phyloP scores from a whole-genome alignment of 2,329 filamentous ascomycete genomes.

The Neobulgaria alba region DNA sequence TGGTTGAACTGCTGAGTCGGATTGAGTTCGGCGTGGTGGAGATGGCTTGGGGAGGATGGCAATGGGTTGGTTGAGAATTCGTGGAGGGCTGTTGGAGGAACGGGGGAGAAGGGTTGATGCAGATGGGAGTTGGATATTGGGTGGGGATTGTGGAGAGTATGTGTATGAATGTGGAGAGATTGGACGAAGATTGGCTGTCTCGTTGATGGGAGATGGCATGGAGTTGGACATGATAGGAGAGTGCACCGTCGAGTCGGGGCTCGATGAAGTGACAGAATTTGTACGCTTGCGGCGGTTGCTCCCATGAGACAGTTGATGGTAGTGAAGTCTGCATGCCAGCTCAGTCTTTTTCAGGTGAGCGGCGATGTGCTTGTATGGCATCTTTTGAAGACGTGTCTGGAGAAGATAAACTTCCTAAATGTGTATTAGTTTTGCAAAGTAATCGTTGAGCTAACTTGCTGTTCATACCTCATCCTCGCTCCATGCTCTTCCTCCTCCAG shows the following conservation, averaged over 20 bases:
- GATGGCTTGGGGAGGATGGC: constrained; percentile 59
- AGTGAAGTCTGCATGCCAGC: constrained; percentile 78
- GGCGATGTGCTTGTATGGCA: constrained; percentile 87
- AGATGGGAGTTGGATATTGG: constrained; percentile 32
- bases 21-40: constrained; percentile 36
- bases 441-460: no score
- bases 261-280: constrained; percentile 58
- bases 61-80: constrained; percentile 38
- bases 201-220: constrained; percentile 42
- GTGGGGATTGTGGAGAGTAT: constrained; percentile 28
- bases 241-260: constrained; percentile 41
- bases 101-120: constrained; percentile 41
- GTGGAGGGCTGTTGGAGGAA: constrained; percentile 41
- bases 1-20: constrained; percentile 32
- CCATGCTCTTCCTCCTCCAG: constrained; percentile 72
- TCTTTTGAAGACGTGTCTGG: constrained; percentile 76
- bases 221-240: constrained; percentile 42
- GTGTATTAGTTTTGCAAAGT: constrained; percentile 8
- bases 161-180: constrained; percentile 29
- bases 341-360: constrained; percentile 81
- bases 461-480: constrained; percentile 69
- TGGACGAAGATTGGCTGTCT: constrained; percentile 23
- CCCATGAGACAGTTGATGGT: constrained; percentile 76
- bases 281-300: constrained; percentile 73
- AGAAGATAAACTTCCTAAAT: constrained; percentile 71